Evolutionary conservation across 1,139 yeast genomes (phyloP), one percentile per base, ranked within the genome.

Genomic region (Saccharomycopsis hybrid): DNA sequence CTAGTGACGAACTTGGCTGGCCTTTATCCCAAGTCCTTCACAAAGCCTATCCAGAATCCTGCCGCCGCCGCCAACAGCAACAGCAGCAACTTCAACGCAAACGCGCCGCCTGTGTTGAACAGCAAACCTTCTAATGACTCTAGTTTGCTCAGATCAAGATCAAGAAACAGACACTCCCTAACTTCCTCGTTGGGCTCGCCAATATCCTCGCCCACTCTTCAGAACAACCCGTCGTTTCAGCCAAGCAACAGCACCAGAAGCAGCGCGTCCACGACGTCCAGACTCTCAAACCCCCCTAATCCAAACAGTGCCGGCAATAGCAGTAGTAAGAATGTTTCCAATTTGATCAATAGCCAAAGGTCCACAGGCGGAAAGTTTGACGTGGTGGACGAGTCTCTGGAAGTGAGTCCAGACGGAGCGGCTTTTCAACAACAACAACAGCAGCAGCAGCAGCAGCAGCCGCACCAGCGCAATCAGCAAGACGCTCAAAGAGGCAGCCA

Each of bases 11-110:
- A 77, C 46, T 76, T 78, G 53, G 89, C 86, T 8, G 98, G 98
- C 0, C 70, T 92, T 44, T 92, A 88, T 62, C 98, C 98, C 7
- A 85, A 84, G 60, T 78, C 88, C 9, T 92, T 90, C 63, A 86
- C 94, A 1, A 81, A 78, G 58, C 60, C 72, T 3, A 58, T 66
- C 13, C 69, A 68, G 37, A 57, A 62, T 44, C 58, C 43, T 11
- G 30, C 36, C 61, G 42, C 55, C 64, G 32, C 58, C 60, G 54
- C 65, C 68, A n/a, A n/a, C n/a, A n/a, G n/a, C n/a, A n/a, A n/a
- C n/a, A n/a, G n/a, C n/a, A n/a, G n/a, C n/a, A n/a, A n/a, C n/a
- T n/a, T n/a, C n/a, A n/a, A n/a, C n/a, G n/a, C n/a, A n/a, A n/a
- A n/a, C n/a, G n/a, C n/a, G n/a, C n/a, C n/a, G n/a, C 56, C 29